Conservation (phyloP, 345 rosid genomes). For the Fremontodendron californicum region DNA sequence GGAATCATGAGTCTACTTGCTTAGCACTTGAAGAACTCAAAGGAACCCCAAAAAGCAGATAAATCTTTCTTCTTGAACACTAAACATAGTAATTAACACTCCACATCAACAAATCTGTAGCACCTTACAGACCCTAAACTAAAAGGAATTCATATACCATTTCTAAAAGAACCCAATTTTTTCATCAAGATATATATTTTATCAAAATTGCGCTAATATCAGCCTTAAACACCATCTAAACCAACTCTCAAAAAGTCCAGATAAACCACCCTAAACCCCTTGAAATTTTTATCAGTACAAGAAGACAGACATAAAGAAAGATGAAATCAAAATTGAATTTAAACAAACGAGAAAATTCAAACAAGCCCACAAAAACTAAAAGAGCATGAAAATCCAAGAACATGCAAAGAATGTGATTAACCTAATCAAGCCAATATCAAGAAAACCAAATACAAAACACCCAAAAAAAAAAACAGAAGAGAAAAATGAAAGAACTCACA, state of each 20-base stretch:
- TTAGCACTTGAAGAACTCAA: background rate
- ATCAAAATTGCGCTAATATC: background rate
- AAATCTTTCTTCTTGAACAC: background rate
- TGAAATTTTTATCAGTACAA: background rate
- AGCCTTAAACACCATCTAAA: background rate
- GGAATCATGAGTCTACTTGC: background rate
- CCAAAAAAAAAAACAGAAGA: background rate
- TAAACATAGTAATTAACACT: background rate
- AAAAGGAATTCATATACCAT: background rate
- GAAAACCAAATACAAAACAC: background rate
- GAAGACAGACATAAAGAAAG: background rate
- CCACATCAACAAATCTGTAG: background rate
- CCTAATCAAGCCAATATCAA: slow-evolving; percentile 7
- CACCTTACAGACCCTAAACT: background rate
- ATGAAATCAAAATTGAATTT: background rate
- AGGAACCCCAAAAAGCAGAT: background rate
- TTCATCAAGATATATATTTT: background rate
- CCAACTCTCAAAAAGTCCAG: background rate
- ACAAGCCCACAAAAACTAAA: background rate
- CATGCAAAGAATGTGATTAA: slow-evolving; percentile 20
- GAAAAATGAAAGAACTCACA: slow-evolving; percentile 29
- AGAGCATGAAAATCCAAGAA: slow-evolving; percentile 7
- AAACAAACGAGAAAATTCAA: background rate
- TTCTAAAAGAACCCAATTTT: background rate
- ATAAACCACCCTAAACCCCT: background rate